Conservation (phyloP, 345 rosid genomes). For the Hypericum perforatum region DNA sequence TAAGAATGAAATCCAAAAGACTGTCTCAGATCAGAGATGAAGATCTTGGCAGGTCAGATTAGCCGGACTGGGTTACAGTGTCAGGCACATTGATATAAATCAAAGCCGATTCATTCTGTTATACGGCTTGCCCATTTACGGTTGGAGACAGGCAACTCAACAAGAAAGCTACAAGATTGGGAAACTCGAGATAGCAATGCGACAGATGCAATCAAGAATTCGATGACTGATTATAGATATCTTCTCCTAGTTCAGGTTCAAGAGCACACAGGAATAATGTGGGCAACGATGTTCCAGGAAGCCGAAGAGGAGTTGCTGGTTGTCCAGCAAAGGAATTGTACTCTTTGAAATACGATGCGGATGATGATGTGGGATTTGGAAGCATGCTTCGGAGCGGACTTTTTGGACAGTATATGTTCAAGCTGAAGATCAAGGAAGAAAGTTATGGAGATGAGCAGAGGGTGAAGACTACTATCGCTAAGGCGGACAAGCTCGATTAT, state of each 20-base stretch:
- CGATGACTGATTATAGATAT: slow-evolving; percentile 76
- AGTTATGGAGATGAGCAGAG: slow-evolving; percentile 69
- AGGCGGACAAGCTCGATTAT: slow-evolving; percentile 52
- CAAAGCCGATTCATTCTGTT: slow-evolving; percentile 71
- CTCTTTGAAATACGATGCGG: slow-evolving; percentile 44
- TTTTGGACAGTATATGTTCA: slow-evolving; percentile 46
- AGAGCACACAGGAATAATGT: slow-evolving; percentile 68
- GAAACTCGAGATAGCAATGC: slow-evolving; percentile 57
- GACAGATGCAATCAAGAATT: slow-evolving; percentile 85
- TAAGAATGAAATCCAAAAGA: slow-evolving; percentile 57
- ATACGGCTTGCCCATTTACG: slow-evolving; percentile 84
- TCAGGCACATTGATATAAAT: slow-evolving; percentile 59
- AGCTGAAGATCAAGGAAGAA: slow-evolving; percentile 88
- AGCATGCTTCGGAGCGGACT: slow-evolving; percentile 40
- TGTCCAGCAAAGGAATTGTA: slow-evolving; percentile 62
- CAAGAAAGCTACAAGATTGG: slow-evolving; percentile 59
- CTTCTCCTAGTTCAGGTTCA: slow-evolving; percentile 88
- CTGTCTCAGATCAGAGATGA: slow-evolving; percentile 67
- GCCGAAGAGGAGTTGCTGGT: slow-evolving; percentile 71
- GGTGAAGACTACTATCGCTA: slow-evolving; percentile 66
- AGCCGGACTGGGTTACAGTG: slow-evolving; percentile 81
- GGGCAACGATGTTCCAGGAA: slow-evolving; percentile 91
- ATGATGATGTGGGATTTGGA: slow-evolving; percentile 49
- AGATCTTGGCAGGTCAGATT: slow-evolving; percentile 84
- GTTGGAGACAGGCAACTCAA: slow-evolving; percentile 78